Evolutionary conservation across 2,329 filamentous ascomycete genomes (phyloP).

Genomic region (Leptographium radiaticola): DNA sequence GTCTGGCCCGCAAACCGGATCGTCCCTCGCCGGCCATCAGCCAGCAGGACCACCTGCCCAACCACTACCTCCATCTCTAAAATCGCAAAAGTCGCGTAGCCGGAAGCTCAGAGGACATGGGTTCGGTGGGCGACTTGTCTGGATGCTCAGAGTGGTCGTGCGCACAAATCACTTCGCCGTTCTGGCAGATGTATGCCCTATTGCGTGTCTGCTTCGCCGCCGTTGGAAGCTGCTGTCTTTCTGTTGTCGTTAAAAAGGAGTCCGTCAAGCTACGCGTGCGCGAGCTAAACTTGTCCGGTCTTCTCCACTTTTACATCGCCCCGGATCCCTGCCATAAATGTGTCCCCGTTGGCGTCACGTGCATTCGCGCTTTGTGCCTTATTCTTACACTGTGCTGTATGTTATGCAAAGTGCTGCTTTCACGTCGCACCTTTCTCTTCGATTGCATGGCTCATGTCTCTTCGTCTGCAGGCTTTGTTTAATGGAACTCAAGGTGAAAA

Average conservation of each 20-base stretch:
- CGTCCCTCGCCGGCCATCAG: conserved; percentile 61
- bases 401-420: too few relatives aligned
- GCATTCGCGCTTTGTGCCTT: background rate
- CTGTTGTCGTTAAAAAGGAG: conserved; percentile 1
- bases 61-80: conserved; percentile 35
- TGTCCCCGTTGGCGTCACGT: background rate
- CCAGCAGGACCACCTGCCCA: conserved; percentile 68
- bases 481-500: too few relatives aligned
- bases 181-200: background rate
- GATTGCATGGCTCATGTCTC: too few relatives aligned
- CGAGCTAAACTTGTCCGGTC: background rate
- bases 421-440: too few relatives aligned
- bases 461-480: too few relatives aligned
- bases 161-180: background rate
- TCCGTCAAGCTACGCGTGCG: background rate
- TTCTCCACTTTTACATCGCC: background rate
- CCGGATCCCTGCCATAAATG: background rate
- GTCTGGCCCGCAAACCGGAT: conserved; percentile 75
- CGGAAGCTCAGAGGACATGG: background rate
- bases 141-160: background rate
- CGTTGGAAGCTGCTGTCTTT: background rate
- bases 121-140: background rate
- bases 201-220: background rate
- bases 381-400: too few relatives aligned
- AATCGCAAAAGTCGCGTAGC: background rate